Evolutionary conservation across 192 early-diverging fungal genomes (phyloP).

Genomic region (Piromyces sp.): DNA sequence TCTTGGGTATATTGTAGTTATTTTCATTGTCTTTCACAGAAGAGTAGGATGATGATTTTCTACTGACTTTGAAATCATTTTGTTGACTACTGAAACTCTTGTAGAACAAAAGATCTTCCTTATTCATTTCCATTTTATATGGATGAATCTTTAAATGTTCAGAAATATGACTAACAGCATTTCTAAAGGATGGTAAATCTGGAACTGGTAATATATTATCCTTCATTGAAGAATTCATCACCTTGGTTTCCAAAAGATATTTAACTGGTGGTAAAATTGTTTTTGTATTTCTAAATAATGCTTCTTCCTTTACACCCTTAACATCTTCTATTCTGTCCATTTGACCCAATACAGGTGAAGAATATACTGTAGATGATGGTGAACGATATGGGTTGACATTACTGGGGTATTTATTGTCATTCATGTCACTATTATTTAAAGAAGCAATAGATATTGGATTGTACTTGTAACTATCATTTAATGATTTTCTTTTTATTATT

Average conservation of each 20-base stretch:
- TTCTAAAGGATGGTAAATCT: background rate
- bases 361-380: background rate
- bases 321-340: background rate
- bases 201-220: background rate
- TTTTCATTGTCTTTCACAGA: no score
- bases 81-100: background rate
- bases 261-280: background rate
- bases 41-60: background rate
- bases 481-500: background rate
- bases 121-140: background rate
- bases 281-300: background rate
- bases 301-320: background rate
- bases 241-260: background rate
- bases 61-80: background rate
- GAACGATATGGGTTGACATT: background rate
- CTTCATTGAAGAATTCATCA: background rate
- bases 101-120: background rate
- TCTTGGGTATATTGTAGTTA: no score
- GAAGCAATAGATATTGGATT: background rate
- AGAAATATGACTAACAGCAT: background rate
- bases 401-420: background rate
- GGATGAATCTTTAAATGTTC: background rate
- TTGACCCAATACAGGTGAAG: background rate
- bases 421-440: background rate
- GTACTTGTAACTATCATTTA: background rate